Percentiles rank a stretch among this genome's conserved stretches.
phyloP scores from a whole-genome alignment of 495 filamentous ascomycete genomes.

The Aspergillus bertholletiae region DNA sequence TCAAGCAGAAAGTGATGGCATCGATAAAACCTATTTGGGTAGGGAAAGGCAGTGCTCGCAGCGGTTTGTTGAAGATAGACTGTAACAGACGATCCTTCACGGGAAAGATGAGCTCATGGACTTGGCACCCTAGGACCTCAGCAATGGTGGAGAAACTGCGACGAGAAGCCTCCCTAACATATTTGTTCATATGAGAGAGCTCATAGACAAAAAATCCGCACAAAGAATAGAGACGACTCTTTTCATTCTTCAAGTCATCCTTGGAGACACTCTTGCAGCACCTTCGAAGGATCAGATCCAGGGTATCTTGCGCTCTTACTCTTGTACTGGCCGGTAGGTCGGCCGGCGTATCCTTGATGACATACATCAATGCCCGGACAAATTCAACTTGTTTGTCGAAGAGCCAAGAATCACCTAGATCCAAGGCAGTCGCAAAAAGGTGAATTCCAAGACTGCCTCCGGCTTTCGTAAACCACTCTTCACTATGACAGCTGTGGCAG shows the following conservation, averaged over 20 bases:
- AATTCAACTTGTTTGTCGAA: constrained; percentile 77
- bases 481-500: constrained; percentile 90
- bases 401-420: constrained; percentile 82
- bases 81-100: constrained; percentile 81
- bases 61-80: constrained; percentile 90
- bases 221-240: constrained; percentile 65
- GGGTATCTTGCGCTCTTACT: constrained; percentile 71
- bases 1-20: constrained; percentile 89
- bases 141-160: constrained; percentile 77
- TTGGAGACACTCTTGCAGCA: constrained; percentile 72
- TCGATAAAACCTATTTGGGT: constrained; percentile 98
- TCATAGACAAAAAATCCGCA: constrained; percentile 82
- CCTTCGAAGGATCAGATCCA: constrained; percentile 70
- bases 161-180: constrained; percentile 83
- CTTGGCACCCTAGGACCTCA: constrained; percentile 66
- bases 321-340: constrained; percentile 88
- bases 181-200: constrained; percentile 88
- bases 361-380: constrained; percentile 82
- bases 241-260: constrained; percentile 67
- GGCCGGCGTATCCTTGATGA: constrained; percentile 93
- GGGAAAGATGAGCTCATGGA: constrained; percentile 80
- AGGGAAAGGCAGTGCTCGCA: constrained; percentile 85
- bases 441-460: constrained; percentile 89
- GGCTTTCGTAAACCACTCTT: constrained; percentile 96
- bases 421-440: constrained; percentile 71